phyloP scores from a whole-genome alignment of 2,329 filamentous ascomycete genomes.

The Davidsoniella virescens region DNA sequence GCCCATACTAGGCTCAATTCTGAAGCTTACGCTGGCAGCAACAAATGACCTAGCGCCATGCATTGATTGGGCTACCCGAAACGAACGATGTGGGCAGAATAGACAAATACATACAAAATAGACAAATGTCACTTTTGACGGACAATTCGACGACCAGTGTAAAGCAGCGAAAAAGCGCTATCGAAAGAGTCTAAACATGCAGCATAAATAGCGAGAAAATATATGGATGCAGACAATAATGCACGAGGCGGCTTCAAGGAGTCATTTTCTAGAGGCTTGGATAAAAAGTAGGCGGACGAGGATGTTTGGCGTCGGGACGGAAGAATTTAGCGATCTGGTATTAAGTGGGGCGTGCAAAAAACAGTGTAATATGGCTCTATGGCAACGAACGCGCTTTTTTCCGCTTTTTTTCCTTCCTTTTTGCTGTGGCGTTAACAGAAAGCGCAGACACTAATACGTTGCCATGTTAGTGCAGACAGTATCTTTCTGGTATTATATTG shows the following conservation, averaged over 20 bases:
- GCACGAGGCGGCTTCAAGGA: conserved; percentile 1
- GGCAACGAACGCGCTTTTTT: too few species aligned
- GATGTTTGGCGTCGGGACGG: conserved; percentile 9
- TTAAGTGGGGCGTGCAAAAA: conserved; percentile 3
- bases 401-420: too few species aligned
- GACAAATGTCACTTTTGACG: too few species aligned
- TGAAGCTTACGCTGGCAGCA: too few species aligned
- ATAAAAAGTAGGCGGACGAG: conserved; percentile 8
- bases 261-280: conserved; percentile 3
- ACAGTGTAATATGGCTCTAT: too few species aligned
- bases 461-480: too few species aligned
- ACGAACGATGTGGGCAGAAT: neutral
- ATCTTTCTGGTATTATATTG: too few species aligned
- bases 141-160: neutral
- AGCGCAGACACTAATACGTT: too few species aligned
- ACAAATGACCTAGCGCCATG: too few species aligned
- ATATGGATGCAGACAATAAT: neutral
- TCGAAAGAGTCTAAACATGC: conserved; percentile 10
- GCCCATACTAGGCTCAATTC: too few species aligned
- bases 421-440: too few species aligned
- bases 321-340: conserved; percentile 11
- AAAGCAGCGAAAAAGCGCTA: conserved; percentile 2
- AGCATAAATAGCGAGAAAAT: neutral
- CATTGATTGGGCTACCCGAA: neutral
- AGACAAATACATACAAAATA: neutral